Base-by-base conservation (phyloP, 2,329 filamentous ascomycete genomes). In the Epichloe baconii region DNA sequence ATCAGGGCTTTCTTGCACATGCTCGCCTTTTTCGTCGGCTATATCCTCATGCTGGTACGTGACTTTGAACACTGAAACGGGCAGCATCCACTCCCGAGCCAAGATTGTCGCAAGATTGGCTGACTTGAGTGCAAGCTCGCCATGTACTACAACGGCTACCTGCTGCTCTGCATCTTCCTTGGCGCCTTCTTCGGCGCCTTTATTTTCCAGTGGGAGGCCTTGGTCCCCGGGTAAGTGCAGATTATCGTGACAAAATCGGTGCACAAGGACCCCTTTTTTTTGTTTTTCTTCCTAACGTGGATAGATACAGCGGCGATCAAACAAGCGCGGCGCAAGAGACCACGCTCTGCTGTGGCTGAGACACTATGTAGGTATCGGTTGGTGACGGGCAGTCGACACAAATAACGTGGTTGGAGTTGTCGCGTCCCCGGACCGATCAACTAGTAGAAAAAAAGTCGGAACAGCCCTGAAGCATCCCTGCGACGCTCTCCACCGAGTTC, bases 161-260 rank as follows among this genome's bases (percentile, higher is more conserved):
- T 93, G 55, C 86, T 93, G 64, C 83, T 91, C 53, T 87, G 81
- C 58, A 88, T 93, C 64, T 79, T 91, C 55, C 77, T 91, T 51
- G 88, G 88, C 1, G 80, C 84, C 0, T 88, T 80, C 56, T 52
- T 90, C 5, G 88, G 87, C 15, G 74, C 77, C 12, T 87, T 89
- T 56, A 61, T 86, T 53, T 91, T 88, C 63, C 78, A 81, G 34
- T 90, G 85, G 84, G 83, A 86, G 62, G 68, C 64, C 0, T 59
- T 79, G 15, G 55, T 61, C 7, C 55, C 61, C 5, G 54, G 57
- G 63, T 67, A 58, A 52, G 63, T 59, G 14, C 7, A 8, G 14
- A 5, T 11, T 34, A 5, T 40, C 17, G 7, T 31, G 8, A 10
- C 26, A 31, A 31, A 4, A 10, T 4, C 10, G 26, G 26, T 31